These are phyloP conservation scores for Poa pratensis DNA, from an alignment of 176 grass and related monocot genomes.

Conservation along the genomic window DNA sequence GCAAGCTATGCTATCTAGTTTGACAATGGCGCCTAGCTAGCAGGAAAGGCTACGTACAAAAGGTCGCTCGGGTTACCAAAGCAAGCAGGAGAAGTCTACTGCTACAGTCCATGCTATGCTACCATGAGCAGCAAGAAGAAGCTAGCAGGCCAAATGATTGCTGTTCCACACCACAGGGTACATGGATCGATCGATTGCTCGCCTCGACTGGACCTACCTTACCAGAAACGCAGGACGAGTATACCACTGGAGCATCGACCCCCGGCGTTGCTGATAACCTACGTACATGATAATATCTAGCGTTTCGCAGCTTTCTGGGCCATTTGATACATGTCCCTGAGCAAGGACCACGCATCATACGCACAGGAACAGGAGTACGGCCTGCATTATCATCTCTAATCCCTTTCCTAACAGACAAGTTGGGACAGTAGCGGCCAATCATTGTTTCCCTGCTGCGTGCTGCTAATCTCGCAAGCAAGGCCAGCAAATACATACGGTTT, in stretches of 20 bases:
- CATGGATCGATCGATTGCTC: neutral
- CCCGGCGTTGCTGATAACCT: constrained; percentile 24
- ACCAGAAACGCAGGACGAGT: neutral
- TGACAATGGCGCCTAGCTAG: constrained; percentile 30
- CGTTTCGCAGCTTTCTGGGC: constrained; percentile 41
- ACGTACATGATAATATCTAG: constrained; percentile 22
- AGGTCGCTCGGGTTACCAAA: constrained; percentile 11
- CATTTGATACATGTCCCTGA: constrained; percentile 18
- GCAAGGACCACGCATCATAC: constrained; percentile 34
- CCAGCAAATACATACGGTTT: neutral
- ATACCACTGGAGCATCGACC: neutral
- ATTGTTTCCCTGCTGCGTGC: neutral
- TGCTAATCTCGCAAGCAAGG: neutral
- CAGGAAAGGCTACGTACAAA: constrained; percentile 22
- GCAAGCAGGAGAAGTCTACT: neutral
- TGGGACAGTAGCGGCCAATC: constrained; percentile 15
- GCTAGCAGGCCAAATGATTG: constrained; percentile 40
- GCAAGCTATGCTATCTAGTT: neutral
- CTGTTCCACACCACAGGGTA: neutral
- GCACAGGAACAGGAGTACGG: neutral
- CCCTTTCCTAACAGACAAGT: constrained; percentile 20
- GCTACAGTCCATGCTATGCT: constrained; percentile 11
- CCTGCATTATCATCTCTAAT: neutral
- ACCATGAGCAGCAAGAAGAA: neutral
- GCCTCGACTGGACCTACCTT: neutral